Percentiles rank a stretch among this genome's conserved stretches.
Conservation (phyloP, 1,284 basidiomycete species). For the Ustilago crameri region DNA sequence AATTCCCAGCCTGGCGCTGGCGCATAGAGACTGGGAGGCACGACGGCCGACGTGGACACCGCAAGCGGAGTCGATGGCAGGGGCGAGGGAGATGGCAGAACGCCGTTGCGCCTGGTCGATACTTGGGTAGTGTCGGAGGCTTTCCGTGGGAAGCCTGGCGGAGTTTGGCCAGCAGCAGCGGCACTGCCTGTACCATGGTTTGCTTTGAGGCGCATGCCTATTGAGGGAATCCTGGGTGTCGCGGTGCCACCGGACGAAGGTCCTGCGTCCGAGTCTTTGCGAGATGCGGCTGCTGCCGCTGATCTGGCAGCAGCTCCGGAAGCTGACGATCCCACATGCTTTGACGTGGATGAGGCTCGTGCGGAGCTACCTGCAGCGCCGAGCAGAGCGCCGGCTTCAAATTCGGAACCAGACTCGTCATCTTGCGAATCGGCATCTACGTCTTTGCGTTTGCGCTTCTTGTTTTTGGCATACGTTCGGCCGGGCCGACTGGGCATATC, state of each 20-base stretch:
- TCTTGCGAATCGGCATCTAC: conserved; percentile 40
- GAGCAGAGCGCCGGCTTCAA: conserved; percentile 41
- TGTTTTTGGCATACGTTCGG: conserved; percentile 49
- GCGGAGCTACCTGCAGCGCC: conserved; percentile 16
- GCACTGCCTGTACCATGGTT: conserved; percentile 32
- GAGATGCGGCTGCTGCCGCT: conserved; percentile 15
- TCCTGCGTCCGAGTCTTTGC: conserved; percentile 26
- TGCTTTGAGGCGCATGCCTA: conserved; percentile 55
- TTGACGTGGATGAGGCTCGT: conserved; percentile 19
- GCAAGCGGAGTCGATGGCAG: conserved; percentile 37
- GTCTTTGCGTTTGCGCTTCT: conserved; percentile 48
- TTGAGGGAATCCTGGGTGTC: conserved; percentile 30
- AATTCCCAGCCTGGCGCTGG: conserved; percentile 58
- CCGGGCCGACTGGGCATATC: conserved; percentile 56
- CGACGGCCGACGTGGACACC: conserved; percentile 3
- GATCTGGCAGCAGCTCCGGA: conserved; percentile 17
- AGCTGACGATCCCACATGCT: conserved; percentile 20
- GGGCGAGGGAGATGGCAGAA: conserved; percentile 45
- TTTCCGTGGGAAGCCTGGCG: conserved; percentile 41
- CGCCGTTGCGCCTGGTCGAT: conserved; percentile 47
- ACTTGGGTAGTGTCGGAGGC: conserved; percentile 29
- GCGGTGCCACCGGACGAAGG: conserved; percentile 7
- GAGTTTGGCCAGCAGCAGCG: conserved; percentile 18
- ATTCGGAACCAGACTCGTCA: conserved; percentile 49
- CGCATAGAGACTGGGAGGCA: conserved; percentile 21